These are phyloP conservation scores for Macrophomina pseudophaseolina DNA, from an alignment of 2,329 filamentous ascomycete species.

Conservation along the genomic window DNA sequence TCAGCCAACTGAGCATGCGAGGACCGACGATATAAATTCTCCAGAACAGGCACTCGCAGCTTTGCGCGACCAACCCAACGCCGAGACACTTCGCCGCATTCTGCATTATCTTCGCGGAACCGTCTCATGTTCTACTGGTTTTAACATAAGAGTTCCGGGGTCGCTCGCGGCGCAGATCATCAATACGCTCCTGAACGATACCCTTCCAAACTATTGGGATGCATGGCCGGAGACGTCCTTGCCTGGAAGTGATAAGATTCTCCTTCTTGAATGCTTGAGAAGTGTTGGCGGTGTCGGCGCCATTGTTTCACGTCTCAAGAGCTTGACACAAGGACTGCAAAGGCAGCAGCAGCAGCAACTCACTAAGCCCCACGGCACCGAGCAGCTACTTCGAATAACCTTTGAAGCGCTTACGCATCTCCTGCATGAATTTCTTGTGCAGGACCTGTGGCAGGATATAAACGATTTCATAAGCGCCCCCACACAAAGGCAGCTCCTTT, in stretches of 20 bases:
- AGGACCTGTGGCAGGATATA: conserved; percentile 54
- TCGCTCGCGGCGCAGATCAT: conserved; percentile 76
- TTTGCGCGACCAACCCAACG: conserved; percentile 67
- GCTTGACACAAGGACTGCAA: conserved; percentile 54
- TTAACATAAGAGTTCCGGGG: conserved; percentile 66
- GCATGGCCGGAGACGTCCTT: conserved; percentile 48
- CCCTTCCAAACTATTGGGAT: conserved; percentile 82
- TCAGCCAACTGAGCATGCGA: conserved; percentile 6
- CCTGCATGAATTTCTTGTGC: not conserved
- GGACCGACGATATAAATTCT: conserved; percentile 28
- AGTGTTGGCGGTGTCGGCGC: conserved; percentile 81
- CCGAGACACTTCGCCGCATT: conserved; percentile 59
- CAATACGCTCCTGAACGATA: conserved; percentile 73
- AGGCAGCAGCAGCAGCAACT: conserved; percentile 39
- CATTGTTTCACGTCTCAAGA: conserved; percentile 71
- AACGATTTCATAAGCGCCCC: conserved; percentile 44
- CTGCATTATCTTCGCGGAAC: conserved; percentile 58
- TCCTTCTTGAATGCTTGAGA: conserved; percentile 68
- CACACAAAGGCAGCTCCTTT: conserved; percentile 59
- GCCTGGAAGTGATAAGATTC: conserved; percentile 22
- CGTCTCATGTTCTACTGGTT: conserved; percentile 39
- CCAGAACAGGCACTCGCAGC: conserved; percentile 61
- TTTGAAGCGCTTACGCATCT: conserved; percentile 45
- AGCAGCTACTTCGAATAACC: conserved; percentile 46
- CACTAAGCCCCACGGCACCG: conserved; percentile 27